Conservation (phyloP, 805 yeast genomes). For the Candida taoyuanica region DNA sequence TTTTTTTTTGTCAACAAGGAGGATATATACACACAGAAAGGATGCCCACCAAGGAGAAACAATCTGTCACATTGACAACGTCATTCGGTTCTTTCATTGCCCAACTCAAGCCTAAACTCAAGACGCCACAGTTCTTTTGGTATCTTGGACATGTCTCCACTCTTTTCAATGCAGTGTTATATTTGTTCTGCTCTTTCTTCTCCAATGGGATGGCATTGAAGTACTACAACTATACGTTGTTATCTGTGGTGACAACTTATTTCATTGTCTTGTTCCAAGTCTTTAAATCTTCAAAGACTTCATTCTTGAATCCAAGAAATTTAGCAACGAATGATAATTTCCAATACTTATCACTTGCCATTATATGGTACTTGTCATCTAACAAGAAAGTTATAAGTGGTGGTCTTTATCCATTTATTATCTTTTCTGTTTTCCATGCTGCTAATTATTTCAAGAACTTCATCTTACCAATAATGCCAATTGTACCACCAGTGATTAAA, state of each 20-base stretch:
- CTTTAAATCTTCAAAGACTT: slow-evolving; percentile 36
- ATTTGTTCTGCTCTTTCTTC: slow-evolving; percentile 40
- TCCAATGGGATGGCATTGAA: slow-evolving; percentile 29
- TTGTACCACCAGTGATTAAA: slow-evolving; percentile 20
- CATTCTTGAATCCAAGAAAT: slow-evolving; percentile 31
- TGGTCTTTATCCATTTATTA: slow-evolving; percentile 54
- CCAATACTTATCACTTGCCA: slow-evolving; percentile 50
- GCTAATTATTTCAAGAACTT: slow-evolving; percentile 52
- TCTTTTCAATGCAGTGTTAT: slow-evolving; percentile 36
- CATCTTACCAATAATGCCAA: slow-evolving; percentile 48
- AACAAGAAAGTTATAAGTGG: slow-evolving; percentile 38
- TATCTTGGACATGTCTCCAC: slow-evolving; percentile 56
- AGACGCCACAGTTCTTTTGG: slow-evolving; percentile 67
- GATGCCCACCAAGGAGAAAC: slow-evolving; percentile 1
- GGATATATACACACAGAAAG: not conserved
- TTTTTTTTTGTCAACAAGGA: not conserved
- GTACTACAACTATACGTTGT: slow-evolving; percentile 40
- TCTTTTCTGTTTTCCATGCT: slow-evolving; percentile 62
- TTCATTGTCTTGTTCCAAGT: slow-evolving; percentile 58
- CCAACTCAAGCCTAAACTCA: slow-evolving; percentile 19
- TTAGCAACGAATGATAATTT: slow-evolving; percentile 48
- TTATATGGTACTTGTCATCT: slow-evolving; percentile 40
- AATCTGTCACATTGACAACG: slow-evolving; percentile 5
- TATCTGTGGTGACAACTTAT: slow-evolving; percentile 56
- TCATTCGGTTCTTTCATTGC: slow-evolving; percentile 16